Evolutionary conservation across 805 yeast species (phyloP).

Genomic region (Dipodascus geniculatus): DNA sequence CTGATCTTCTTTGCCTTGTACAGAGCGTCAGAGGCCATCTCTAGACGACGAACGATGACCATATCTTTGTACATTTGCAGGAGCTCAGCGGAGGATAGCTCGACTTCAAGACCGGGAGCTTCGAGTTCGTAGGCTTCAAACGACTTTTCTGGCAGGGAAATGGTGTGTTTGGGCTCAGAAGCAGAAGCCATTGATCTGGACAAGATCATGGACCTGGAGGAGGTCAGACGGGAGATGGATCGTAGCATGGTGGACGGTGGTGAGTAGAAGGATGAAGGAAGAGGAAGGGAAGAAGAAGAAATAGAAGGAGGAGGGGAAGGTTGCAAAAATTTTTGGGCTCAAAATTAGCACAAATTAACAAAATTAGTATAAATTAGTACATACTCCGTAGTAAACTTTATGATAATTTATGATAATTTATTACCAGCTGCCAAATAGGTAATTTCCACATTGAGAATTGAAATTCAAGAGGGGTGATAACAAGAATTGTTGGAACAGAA

Average conservation of each 20-base stretch:
- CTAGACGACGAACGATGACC: conserved; percentile 85
- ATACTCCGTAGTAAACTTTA: no score
- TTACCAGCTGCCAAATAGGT: no score
- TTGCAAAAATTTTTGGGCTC: no score
- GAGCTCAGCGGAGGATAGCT: conserved; percentile 68
- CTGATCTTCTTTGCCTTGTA: conserved; percentile 97
- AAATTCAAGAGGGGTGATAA: no score
- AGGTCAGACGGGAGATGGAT: not conserved
- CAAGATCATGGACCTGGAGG: not conserved
- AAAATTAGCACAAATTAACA: no score
- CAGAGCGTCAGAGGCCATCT: conserved; percentile 96
- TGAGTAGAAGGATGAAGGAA: not conserved
- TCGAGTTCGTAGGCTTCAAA: conserved; percentile 79
- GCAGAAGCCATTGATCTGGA: conserved; percentile 2
- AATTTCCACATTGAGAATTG: no score
- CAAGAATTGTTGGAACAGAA: no score
- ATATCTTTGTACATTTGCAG: conserved; percentile 94
- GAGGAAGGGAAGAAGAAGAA: not conserved
- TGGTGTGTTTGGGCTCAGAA: conserved; percentile 9
- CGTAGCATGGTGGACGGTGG: not conserved
- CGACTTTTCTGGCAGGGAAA: conserved; percentile 57
- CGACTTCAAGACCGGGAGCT: conserved; percentile 59
- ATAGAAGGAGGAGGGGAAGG: not conserved
- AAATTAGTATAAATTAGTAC: no score
- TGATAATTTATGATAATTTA: no score